A percentile compares a stretch with the other conserved stretches of the same genome.
These are phyloP conservation scores for Sporothrix dimorphospora DNA, from an alignment of 2,329 filamentous ascomycete genomes.

Conservation along the genomic window DNA sequence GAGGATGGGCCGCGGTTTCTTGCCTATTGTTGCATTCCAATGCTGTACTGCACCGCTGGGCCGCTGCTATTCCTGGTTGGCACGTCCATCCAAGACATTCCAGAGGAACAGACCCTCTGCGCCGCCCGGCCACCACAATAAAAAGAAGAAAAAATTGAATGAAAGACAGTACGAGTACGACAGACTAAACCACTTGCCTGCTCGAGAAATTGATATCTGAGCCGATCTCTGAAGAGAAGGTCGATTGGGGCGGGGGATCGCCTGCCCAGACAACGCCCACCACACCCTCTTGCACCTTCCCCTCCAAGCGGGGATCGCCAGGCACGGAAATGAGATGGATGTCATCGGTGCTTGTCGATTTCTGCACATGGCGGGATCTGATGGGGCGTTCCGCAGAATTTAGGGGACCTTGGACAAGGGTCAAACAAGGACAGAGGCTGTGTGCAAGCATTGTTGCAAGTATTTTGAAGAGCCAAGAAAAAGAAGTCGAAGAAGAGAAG, in stretches of 20 bases:
- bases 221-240: neutral
- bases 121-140: neutral
- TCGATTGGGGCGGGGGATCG: neutral
- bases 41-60: neutral
- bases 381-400: neutral
- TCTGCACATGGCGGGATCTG: constrained; percentile 14
- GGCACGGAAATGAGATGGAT: neutral
- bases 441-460: neutral
- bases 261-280: neutral
- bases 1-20: neutral
- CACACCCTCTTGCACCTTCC: constrained; percentile 6
- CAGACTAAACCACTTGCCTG: neutral
- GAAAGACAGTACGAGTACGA: neutral
- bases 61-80: neutral
- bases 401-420: neutral
- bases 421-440: constrained; percentile 1
- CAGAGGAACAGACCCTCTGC: neutral
- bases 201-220: neutral
- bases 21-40: constrained; percentile 6
- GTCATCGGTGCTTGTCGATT: neutral
- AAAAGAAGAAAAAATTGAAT: neutral
- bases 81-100: neutral
- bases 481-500: neutral
- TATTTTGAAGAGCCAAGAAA: neutral
- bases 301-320: neutral